These are phyloP conservation scores for Schizophyllum commune DNA, from an alignment of 1,284 basidiomycete species.

Conservation along the genomic window DNA sequence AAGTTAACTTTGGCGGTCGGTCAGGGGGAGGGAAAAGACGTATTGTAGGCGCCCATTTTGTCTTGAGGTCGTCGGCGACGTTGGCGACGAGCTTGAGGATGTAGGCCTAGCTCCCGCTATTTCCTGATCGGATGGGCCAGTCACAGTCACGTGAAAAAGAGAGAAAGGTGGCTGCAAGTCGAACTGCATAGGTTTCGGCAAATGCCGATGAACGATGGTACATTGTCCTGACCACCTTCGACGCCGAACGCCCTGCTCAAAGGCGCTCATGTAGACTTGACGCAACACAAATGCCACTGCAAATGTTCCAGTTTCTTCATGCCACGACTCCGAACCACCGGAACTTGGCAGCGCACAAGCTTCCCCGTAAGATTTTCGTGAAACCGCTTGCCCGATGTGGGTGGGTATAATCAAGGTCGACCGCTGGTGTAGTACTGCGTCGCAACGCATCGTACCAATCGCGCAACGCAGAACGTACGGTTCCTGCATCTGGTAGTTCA, in stretches of 20 bases:
- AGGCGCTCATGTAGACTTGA: no score
- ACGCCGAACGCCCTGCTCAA: background rate
- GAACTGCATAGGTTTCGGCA: background rate
- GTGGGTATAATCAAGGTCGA: no score
- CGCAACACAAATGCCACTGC: no score
- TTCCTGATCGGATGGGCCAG: background rate
- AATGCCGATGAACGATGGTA: background rate
- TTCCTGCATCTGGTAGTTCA: no score
- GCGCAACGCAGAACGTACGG: no score
- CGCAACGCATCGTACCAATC: no score
- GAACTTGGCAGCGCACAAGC: no score
- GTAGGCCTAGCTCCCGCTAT: background rate
- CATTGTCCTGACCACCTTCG: background rate
- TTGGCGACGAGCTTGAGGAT: background rate
- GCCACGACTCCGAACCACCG: no score
- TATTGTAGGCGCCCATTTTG: conserved; percentile 81
- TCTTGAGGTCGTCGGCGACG: conserved; percentile 8
- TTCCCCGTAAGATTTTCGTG: no score
- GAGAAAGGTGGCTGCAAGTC: background rate
- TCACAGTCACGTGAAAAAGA: background rate
- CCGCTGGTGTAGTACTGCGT: no score
- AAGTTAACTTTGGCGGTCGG: background rate
- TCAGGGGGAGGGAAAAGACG: background rate
- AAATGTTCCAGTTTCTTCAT: no score
- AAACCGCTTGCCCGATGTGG: no score